Evolutionary conservation across 1,284 basidiomycete genomes (phyloP).

Genomic region (Pisolithus thermaeus): DNA sequence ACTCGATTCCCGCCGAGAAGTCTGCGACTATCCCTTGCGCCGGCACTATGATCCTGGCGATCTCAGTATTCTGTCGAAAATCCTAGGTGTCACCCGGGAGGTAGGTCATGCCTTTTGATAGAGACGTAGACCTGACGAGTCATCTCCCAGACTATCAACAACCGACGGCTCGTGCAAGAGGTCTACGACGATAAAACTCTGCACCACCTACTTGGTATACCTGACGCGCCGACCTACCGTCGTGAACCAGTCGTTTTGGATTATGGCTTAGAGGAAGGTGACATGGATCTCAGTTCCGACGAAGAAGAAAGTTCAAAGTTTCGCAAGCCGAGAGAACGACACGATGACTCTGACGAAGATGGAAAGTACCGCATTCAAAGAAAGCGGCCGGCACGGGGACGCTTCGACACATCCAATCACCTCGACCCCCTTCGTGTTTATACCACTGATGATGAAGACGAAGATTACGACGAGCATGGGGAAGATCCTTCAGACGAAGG

Average conservation of each 20-base stretch:
- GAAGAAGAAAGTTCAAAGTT: conserved; percentile 18
- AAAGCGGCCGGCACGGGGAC: conserved; percentile 8
- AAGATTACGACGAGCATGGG: conserved; percentile 13
- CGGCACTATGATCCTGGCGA: conserved; percentile 50
- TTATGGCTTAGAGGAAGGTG: conserved; percentile 37
- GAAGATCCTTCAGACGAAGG: conserved; percentile 14
- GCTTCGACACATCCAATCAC: conserved; percentile 4
- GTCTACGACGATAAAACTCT: conserved; percentile 59
- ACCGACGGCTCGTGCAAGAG: conserved; percentile 62
- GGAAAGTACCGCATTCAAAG: conserved; percentile 25
- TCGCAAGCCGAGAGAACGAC: conserved; percentile 1
- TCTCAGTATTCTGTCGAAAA: conserved; percentile 73
- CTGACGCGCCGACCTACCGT: conserved; percentile 16
- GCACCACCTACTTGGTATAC: conserved; percentile 56
- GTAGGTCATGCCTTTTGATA: conserved; percentile 33
- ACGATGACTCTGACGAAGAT: conserved; percentile 17
- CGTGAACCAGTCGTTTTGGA: conserved; percentile 25
- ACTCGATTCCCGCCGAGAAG: conserved; percentile 47
- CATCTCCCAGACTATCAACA: conserved; percentile 57
- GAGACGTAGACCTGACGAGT: conserved; percentile 7
- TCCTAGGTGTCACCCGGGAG: conserved; percentile 82
- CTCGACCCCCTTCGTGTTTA: conserved; percentile 14
- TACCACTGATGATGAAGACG: conserved; percentile 26
- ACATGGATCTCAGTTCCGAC: conserved; percentile 21
- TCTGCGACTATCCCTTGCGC: conserved; percentile 42